A percentile compares a stretch with the other conserved stretches of the same genome.
Conservation (phyloP, 202 grass and related monocot species). For the Setaria viridis region DNA sequence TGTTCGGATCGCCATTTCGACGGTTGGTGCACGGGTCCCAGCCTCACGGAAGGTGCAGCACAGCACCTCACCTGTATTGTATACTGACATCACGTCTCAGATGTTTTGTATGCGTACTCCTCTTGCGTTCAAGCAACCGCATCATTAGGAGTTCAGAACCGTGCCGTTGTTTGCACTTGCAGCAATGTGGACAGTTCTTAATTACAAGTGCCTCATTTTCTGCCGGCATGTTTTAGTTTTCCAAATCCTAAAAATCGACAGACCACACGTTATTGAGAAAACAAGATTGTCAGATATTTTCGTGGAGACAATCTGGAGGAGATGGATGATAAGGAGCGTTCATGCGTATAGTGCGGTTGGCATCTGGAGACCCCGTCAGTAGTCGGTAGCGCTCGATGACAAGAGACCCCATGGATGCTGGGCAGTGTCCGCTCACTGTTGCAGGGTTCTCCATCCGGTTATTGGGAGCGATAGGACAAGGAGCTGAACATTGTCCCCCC, state of each 20-base stretch:
- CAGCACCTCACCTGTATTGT: not conserved
- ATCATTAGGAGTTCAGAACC: conserved; percentile 25
- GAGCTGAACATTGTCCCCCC: conserved; percentile 39
- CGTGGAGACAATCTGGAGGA: conserved; percentile 1
- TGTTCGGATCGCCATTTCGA: conserved; percentile 27
- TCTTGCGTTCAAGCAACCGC: conserved; percentile 32
- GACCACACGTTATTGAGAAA: not conserved
- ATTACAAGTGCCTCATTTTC: conserved; percentile 31
- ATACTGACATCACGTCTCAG: not conserved
- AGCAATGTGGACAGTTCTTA: conserved; percentile 28
- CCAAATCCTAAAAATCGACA: not conserved
- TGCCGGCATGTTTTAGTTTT: conserved; percentile 20
- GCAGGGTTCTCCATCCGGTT: conserved; percentile 30
- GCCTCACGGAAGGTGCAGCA: conserved; percentile 17
- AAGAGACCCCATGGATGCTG: conserved; percentile 49
- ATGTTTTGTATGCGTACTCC: not conserved
- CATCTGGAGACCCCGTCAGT: conserved; percentile 9
- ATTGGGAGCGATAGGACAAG: conserved; percentile 21
- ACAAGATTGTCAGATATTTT: conserved; percentile 12
- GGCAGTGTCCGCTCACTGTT: conserved; percentile 36
- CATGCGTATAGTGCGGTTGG: not conserved
- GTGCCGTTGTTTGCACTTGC: conserved; percentile 41
- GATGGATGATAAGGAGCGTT: not conserved
- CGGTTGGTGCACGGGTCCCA: conserved; percentile 52
- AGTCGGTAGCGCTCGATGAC: conserved; percentile 23